Percentiles rank a stretch among this genome's conserved stretches.
These are phyloP conservation scores for Cladosporium sp. DNA, from an alignment of 2,329 filamentous ascomycete genomes.

Conservation along the genomic window DNA sequence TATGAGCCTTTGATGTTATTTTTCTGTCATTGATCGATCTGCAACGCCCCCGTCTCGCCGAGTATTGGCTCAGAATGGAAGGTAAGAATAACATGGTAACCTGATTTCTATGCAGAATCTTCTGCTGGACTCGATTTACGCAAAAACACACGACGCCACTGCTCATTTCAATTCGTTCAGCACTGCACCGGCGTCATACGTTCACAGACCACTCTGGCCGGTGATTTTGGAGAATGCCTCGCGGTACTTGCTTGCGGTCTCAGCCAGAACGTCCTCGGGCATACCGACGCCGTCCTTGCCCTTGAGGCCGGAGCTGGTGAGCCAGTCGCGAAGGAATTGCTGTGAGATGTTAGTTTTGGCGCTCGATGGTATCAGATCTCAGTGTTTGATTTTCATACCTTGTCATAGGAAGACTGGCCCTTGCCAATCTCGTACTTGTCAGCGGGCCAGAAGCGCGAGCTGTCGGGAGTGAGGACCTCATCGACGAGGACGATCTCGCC, in stretches of 20 bases:
- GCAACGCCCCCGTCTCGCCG: no score
- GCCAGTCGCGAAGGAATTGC: conserved; percentile 69
- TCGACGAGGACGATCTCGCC: conserved; percentile 72
- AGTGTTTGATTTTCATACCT: conserved; percentile 36
- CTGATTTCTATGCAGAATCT: no score
- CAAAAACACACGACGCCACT: no score
- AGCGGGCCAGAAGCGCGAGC: conserved; percentile 79
- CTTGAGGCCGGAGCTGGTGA: conserved; percentile 68
- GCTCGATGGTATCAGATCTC: background rate
- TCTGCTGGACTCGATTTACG: no score
- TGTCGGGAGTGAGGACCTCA: conserved; percentile 74
- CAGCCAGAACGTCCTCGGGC: conserved; percentile 64
- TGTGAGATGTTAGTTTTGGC: conserved; percentile 14
- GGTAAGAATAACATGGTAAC: no score
- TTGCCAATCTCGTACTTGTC: conserved; percentile 67
- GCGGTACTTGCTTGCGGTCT: conserved; percentile 67
- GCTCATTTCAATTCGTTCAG: no score
- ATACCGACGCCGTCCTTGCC: conserved; percentile 69
- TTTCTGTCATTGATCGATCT: background rate
- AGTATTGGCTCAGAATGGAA: no score
- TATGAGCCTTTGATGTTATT: background rate
- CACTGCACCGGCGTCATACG: no score
- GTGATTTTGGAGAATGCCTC: conserved; percentile 67
- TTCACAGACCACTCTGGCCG: conserved; percentile 4
- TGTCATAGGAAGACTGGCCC: conserved; percentile 82